Evolutionary conservation across 2,329 filamentous ascomycete genomes (phyloP), one percentile per base, ranked within the genome.

Genomic region (Aspergillus sp.): DNA sequence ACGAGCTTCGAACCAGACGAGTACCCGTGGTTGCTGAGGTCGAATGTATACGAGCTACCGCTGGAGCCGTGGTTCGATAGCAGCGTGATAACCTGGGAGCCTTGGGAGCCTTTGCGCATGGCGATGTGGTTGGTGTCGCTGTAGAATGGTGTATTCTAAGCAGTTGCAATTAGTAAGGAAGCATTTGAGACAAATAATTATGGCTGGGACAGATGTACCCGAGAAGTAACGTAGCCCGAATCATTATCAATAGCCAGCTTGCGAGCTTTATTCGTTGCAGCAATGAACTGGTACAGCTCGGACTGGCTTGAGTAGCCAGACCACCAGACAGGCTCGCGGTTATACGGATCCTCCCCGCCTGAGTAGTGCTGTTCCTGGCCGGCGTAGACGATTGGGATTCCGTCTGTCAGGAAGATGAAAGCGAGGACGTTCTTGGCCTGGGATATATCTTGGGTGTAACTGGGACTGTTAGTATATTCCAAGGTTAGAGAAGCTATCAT

Each of bases 371-470:
- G 86, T 69, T 89, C 87, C 58, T 86, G 84, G n/a, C 86, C 87
- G 56, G 87, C 81, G 71, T 89, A 89, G 51, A 89, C 66, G 51
- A 88, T 85, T 2, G 86, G 86, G 52, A 89, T 85, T 3, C 86
- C 86, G 53, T 87, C 73, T 0, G 73, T 64, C 5, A 89, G 77
- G 44, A 89, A 80, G 12, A 82, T 80, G 65, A 84, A 89, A 0
- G 85, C 79, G 40, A 88, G 77, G 2, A 82, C 80, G 64, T 89
- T 89, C 71, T 86, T 84, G 22, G 85, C 81, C 1, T 86, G 77
- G 5, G 71, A 67, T 6, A 65, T 65, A 50, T 74, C 72, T 8
- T 57, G 47, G 7, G 72, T 73, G 12, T 20, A 8, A 39, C n/a
- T 6, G 11, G 11, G 71, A 60, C 42, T 75, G 74, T 45, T 70